Conservation (phyloP, 2,329 filamentous ascomycete genomes). For the Talaromyces rugulosus region DNA sequence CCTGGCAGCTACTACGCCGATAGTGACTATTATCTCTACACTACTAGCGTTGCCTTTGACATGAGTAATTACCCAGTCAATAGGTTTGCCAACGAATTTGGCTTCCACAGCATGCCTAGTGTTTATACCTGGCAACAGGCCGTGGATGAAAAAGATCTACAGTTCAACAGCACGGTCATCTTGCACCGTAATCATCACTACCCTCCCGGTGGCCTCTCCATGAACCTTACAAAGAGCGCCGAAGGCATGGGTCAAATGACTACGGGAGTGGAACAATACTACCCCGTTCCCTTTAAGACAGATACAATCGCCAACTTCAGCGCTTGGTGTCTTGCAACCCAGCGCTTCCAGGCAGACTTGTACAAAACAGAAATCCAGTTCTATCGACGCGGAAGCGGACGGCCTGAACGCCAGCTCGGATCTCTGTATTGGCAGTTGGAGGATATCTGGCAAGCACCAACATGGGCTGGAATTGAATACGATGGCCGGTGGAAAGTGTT, state of each 20-base stretch:
- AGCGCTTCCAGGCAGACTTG: slow-evolving; percentile 62
- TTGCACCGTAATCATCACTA: slow-evolving; percentile 59
- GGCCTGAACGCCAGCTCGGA: slow-evolving; percentile 56
- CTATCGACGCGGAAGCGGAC: slow-evolving; percentile 57
- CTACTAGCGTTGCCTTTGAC: slow-evolving; percentile 51
- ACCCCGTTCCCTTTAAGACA: slow-evolving; percentile 52
- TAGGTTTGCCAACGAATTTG: slow-evolving; percentile 61
- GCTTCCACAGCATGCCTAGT: slow-evolving; percentile 60
- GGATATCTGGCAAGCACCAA: slow-evolving; percentile 62
- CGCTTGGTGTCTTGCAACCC: slow-evolving; percentile 59
- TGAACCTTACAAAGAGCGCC: slow-evolving; percentile 35
- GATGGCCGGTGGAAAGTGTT: slow-evolving; percentile 61
- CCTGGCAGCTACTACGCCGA: slow-evolving; percentile 55
- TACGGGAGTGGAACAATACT: slow-evolving; percentile 51
- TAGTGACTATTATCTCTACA: slow-evolving; percentile 60
- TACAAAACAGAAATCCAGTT: slow-evolving; percentile 59
- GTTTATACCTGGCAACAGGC: slow-evolving; percentile 56
- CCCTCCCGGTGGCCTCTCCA: slow-evolving; percentile 45
- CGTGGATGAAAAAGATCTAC: slow-evolving; percentile 47
- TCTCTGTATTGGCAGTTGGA: slow-evolving; percentile 63
- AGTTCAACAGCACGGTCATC: slow-evolving; percentile 56
- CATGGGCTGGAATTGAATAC: slow-evolving; percentile 62
- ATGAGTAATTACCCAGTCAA: slow-evolving; percentile 53
- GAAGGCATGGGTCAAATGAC: slow-evolving; percentile 55
- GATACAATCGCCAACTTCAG: slow-evolving; percentile 56